Evolutionary conservation across 202 grass and related monocot genomes (phyloP), one percentile per base, ranked within the genome.

Genomic region (Bolboschoenoplectus hybrid): DNA sequence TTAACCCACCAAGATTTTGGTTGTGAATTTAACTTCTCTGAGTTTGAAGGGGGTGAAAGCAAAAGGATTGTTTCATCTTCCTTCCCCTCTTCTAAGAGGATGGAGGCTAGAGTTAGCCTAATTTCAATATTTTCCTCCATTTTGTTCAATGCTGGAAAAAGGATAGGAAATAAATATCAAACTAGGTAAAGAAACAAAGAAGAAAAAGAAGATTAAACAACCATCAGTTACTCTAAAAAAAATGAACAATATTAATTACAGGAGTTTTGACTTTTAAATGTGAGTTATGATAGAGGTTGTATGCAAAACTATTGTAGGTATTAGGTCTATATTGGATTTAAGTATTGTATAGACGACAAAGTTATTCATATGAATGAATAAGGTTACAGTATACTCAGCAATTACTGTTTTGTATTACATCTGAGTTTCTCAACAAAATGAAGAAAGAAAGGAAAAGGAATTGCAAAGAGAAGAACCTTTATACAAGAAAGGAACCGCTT

Each of bases 1-100:
- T 92, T 90, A 88, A 88, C 72, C 93, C 96, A 98, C 96, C 93
- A 98, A 82, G 79, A 87, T 85, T 94, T 92, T 50, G 81, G 32
- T 7, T 63, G 67, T 36, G 55, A 47, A 68, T 80, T 62, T 82
- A 68, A 81, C 19, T 81, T 82, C 88, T 89, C 87, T 82, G 83
- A 81, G 87, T 63, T 84, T 82, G 88, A 53, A 64, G 91, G 91
- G 85, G 91, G 88, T 52, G 90, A 95, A 91, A 98, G 96, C 67
- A 98, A 72, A 85, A 67, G 17, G 36, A 95, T 86, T 80, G 93
- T 85, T 86, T 95, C 91, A 68, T 92, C 84, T 63, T 55, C 74
- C 81, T 89, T 95, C 62, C 77, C 82, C 34, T 89, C 96, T 62
- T 95, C 89, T 55, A 92, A 74, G 74, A 98, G 87, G 88, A 95